Percentiles rank a stretch among this genome's conserved stretches.
These are phyloP conservation scores for Huiozyma sinensis DNA, from an alignment of 805 yeast genomes.

Conservation along the genomic window DNA sequence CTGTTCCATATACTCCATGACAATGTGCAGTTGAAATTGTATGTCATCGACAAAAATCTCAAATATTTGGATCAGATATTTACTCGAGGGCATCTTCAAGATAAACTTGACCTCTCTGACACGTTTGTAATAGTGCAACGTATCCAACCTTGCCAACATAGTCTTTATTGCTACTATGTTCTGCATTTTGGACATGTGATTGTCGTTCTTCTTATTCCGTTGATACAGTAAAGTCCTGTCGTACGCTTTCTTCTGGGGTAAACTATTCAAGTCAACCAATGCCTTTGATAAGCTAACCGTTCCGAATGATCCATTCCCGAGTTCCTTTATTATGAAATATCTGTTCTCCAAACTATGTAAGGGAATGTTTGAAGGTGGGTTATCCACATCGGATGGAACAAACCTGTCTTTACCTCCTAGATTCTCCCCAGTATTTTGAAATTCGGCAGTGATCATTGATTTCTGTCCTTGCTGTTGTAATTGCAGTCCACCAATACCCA, in stretches of 20 bases:
- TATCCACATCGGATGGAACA: slow-evolving; percentile 30
- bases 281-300: slow-evolving; percentile 54
- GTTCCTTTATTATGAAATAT: slow-evolving; percentile 40
- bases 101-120: slow-evolving; percentile 64
- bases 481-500: too few species aligned
- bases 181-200: slow-evolving; percentile 25
- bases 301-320: slow-evolving; percentile 76
- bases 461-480: too few species aligned
- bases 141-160: slow-evolving; percentile 46
- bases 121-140: slow-evolving; percentile 44
- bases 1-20: slow-evolving; percentile 83
- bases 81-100: slow-evolving; percentile 57
- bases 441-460: too few species aligned
- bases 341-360: slow-evolving; percentile 32
- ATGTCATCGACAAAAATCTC: slow-evolving; percentile 68
- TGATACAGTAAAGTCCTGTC: slow-evolving; percentile 39
- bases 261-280: slow-evolving; percentile 12
- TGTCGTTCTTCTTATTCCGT: slow-evolving; percentile 4
- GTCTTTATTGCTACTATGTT: slow-evolving; percentile 71
- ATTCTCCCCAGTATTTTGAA: too few species aligned
- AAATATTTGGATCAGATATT: slow-evolving; percentile 58
- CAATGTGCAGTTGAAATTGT: slow-evolving; percentile 56
- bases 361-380: slow-evolving; percentile 36
- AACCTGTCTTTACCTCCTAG: neutral
- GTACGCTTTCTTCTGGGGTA: slow-evolving; percentile 2